Percentiles rank a stretch among this genome's conserved stretches.
Conservation (phyloP, 441 rosid species). For the Melastoma candidum region DNA sequence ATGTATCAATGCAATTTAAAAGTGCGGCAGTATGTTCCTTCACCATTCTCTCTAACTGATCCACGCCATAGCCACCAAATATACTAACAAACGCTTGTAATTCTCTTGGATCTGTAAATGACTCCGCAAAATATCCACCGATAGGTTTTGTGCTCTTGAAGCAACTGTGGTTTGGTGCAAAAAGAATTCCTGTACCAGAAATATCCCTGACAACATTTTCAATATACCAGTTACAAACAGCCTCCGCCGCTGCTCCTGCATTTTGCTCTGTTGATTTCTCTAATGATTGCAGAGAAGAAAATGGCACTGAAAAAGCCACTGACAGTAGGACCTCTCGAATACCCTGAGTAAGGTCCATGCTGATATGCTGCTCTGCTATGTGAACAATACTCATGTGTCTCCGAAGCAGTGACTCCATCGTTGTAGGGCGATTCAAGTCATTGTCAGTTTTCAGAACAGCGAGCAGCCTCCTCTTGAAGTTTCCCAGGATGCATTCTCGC, state of each 20-base stretch:
- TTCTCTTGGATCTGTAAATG: conserved; percentile 85
- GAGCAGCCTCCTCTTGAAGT: conserved; percentile 92
- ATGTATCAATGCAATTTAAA: conserved; percentile 90
- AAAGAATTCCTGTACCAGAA: conserved; percentile 92
- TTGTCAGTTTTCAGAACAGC: conserved; percentile 73
- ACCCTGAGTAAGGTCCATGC: conserved; percentile 98
- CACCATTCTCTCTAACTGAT: conserved; percentile 88
- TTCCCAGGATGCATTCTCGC: conserved; percentile 97
- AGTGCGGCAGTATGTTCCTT: conserved; percentile 94
- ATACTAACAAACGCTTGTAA: conserved; percentile 79
- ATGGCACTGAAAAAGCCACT: conserved; percentile 92
- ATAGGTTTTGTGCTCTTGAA: conserved; percentile 98
- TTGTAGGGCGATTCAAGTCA: conserved; percentile 93
- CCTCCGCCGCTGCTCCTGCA: conserved; percentile 81
- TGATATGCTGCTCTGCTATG: conserved; percentile 95
- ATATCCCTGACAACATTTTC: conserved; percentile 94
- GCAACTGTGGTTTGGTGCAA: conserved; percentile 82
- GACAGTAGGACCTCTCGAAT: conserved; percentile 79
- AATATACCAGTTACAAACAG: conserved; percentile 97
- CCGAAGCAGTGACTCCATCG: conserved; percentile 66
- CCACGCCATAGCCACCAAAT: conserved; percentile 96
- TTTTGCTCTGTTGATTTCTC: conserved; percentile 73
- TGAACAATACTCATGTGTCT: conserved; percentile 92
- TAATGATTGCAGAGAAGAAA: conserved; percentile 67
- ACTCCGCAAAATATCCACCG: conserved; percentile 98